These are phyloP conservation scores for Coemansia sp. DNA, from an alignment of 192 early-diverging fungal genomes.

Conservation along the genomic window DNA sequence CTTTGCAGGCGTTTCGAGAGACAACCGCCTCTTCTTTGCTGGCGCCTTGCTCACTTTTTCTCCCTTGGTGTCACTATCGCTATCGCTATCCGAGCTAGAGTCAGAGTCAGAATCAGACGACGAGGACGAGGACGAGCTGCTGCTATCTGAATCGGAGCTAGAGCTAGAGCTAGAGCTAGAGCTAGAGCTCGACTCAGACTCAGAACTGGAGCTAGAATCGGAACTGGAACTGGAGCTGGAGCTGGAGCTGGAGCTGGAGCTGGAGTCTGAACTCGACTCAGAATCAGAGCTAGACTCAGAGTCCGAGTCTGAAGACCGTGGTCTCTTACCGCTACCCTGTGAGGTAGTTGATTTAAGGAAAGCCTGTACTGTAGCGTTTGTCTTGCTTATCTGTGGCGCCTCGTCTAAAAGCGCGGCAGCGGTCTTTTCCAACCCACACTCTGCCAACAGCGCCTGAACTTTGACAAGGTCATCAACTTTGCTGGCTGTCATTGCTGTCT, in stretches of 20 bases:
- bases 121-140: conserved; percentile 23
- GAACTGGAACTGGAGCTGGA: conserved; percentile 28
- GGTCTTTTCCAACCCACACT: conserved; percentile 36
- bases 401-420: conserved; percentile 36
- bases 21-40: conserved; percentile 54
- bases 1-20: conserved; percentile 27
- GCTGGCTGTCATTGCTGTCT: conserved; percentile 11
- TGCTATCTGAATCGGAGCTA: conserved; percentile 18
- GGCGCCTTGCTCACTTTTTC: conserved; percentile 1
- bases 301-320: conserved; percentile 38
- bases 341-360: conserved; percentile 29
- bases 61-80: conserved; percentile 9
- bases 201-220: conserved; percentile 12
- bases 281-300: conserved; percentile 44
- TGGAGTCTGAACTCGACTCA: conserved; percentile 2
- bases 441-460: conserved; percentile 32
- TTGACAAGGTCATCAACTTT: conserved; percentile 25
- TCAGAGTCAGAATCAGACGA: conserved; percentile 16
- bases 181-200: neutral
- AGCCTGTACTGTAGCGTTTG: conserved; percentile 24
- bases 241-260: neutral
- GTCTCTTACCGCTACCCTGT: conserved; percentile 13
- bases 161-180: conserved; percentile 35
- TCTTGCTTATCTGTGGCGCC: conserved; percentile 35
- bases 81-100: conserved; percentile 11